Percentiles rank a stretch among this genome's conserved stretches.
phyloP scores from a whole-genome alignment of 495 filamentous ascomycete genomes.

The Entonaema liquescens region DNA sequence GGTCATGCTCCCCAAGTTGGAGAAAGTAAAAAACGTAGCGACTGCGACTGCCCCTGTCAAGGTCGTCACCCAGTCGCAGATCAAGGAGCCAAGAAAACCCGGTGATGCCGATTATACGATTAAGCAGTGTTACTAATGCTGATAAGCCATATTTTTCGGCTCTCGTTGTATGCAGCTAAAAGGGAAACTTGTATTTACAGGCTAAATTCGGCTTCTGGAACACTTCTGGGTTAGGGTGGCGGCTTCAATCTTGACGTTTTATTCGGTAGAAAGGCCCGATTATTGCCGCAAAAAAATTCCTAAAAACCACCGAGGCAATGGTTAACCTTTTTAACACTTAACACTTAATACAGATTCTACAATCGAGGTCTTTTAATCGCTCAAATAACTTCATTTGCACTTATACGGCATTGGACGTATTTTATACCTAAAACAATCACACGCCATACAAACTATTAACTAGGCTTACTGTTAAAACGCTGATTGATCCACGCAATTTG shows the following conservation, averaged over 20 bases:
- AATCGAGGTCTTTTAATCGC: conserved; percentile 26
- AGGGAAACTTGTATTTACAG: conserved; percentile 28
- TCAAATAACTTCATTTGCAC: conserved; percentile 25
- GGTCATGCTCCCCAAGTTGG: conserved; percentile 28
- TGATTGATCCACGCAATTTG: conserved; percentile 7
- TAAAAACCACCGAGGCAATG: conserved; percentile 39
- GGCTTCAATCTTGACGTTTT: conserved; percentile 15
- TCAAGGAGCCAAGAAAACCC: conserved; percentile 33
- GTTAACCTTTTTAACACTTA: conserved; percentile 8
- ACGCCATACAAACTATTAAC: background rate
- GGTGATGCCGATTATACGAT: conserved; percentile 43
- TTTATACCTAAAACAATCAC: background rate
- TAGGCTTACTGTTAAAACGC: background rate
- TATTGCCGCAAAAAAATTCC: conserved; percentile 30
- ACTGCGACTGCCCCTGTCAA: conserved; percentile 21
- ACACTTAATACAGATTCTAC: conserved; percentile 1
- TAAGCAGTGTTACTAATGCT: conserved; percentile 14
- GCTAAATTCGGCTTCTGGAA: conserved; percentile 38
- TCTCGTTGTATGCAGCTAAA: conserved; percentile 14
- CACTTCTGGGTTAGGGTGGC: conserved; percentile 21
- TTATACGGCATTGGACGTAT: conserved; percentile 14
- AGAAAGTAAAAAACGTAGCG: conserved; percentile 33
- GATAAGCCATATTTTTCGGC: background rate
- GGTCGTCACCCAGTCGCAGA: conserved; percentile 40
- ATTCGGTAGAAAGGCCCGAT: conserved; percentile 40